Evolutionary conservation across 73 alveolate species (phyloP).

Genomic region (Blepharisma stoltei): DNA sequence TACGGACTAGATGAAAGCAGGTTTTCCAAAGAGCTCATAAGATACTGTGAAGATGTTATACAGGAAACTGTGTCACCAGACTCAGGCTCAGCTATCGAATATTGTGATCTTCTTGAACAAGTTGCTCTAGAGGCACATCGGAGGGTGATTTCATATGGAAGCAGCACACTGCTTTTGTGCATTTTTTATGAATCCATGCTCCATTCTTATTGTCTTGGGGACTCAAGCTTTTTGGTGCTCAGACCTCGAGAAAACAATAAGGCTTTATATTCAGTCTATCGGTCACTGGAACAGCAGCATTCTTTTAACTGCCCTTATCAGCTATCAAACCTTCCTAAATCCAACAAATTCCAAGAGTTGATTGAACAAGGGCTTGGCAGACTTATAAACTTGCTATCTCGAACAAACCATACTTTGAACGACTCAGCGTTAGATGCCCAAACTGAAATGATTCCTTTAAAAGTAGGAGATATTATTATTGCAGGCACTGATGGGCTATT

Average conservation of each 20-base stretch:
- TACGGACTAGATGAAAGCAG: neutral
- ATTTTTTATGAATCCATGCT: neutral
- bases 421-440: conserved; percentile 25
- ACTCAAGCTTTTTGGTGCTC: conserved; percentile 11
- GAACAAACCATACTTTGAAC: neutral
- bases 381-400: neutral
- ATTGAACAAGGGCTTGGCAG: conserved; percentile 14
- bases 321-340: conserved; percentile 23
- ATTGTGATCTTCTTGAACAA: conserved; percentile 12
- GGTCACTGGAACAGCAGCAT: conserved; percentile 20
- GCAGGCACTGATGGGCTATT: conserved; percentile 33
- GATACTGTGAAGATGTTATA: conserved; percentile 7
- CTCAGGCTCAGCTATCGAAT: no score
- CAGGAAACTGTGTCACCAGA: neutral
- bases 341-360: neutral
- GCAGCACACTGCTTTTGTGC: neutral
- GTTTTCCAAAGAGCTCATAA: conserved; percentile 26
- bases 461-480: conserved; percentile 29
- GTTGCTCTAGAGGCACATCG: neutral
- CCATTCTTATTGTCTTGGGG: conserved; percentile 23
- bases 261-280: neutral
- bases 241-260: neutral
- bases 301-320: conserved; percentile 33
- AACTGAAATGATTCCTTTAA: neutral
- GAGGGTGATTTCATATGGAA: conserved; percentile 10